phyloP scores from a whole-genome alignment of 371 early-diverging fungal genomes.

The Dinochytrium kinnereticum region DNA sequence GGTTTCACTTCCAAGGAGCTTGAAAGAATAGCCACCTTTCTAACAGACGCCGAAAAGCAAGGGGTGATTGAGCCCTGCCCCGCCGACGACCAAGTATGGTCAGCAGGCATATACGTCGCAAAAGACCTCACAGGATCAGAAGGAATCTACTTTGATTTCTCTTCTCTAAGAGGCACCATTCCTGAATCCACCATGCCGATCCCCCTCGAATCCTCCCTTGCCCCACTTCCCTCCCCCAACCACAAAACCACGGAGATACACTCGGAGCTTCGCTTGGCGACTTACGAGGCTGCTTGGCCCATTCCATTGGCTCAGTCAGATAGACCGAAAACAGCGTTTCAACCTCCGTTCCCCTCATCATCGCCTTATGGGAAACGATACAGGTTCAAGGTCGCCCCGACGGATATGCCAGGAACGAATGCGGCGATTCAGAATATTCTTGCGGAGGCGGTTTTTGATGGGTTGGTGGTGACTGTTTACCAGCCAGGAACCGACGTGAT shows the following conservation, averaged over 20 bases:
- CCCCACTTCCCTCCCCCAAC: neutral
- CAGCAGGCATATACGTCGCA: slow-evolving; percentile 4
- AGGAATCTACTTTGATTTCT: slow-evolving; percentile 16
- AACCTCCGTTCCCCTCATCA: neutral
- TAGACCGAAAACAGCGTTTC: slow-evolving; percentile 16
- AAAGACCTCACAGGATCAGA: neutral
- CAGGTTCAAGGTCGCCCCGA: slow-evolving; percentile 9
- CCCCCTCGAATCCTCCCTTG: slow-evolving; percentile 9
- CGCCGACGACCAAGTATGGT: neutral
- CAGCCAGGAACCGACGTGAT: neutral
- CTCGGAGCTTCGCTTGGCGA: slow-evolving; percentile 10
- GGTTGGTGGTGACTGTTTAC: neutral
- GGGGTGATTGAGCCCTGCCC: slow-evolving; percentile 5
- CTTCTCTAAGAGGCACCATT: slow-evolving; percentile 4
- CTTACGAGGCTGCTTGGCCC: slow-evolving; percentile 20
- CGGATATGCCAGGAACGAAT: slow-evolving; percentile 18
- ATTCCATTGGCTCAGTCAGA: neutral
- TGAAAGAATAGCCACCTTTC: neutral
- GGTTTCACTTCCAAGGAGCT: neutral
- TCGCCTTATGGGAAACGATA: neutral
- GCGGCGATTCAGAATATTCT: slow-evolving; percentile 15
- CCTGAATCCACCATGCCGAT: slow-evolving; percentile 17
- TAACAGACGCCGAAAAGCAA: neutral
- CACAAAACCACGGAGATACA: neutral
- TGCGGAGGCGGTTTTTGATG: slow-evolving; percentile 11